Base-by-base conservation (phyloP, 768 basidiomycete genomes). In the Leccinum incarnatum region DNA sequence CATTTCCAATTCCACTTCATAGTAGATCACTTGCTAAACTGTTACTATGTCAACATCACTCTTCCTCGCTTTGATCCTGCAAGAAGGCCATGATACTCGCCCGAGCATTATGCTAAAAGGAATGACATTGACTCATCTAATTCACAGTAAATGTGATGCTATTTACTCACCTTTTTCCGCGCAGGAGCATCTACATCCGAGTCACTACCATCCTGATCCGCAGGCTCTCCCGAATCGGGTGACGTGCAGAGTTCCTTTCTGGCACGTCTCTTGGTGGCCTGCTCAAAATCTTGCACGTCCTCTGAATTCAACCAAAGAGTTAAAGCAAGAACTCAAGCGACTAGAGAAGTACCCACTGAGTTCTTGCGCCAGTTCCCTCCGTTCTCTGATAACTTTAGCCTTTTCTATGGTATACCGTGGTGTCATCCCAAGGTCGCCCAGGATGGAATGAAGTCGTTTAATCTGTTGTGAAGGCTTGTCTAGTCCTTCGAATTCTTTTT, bases 361-460 rank as follows among this genome's bases (percentile, higher is more conserved):
- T 67, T 95, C 92, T 59, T 91, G 78, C 23, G 83, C 87, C 6
- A 93, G 69, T 69, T 95, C 95, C 48, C 92, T 78, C 67, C 83
- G 83, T 70, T 78, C 83, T 60, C 81, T 88, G 64, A 95, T 88
- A 3, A 77, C 75, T 64, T 83, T 90, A 4, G 93, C 94, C 73
- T 95, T 88, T 54, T 91, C 92, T 66, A 92, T 65, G 60, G 84
- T 93, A 67, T 86, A 76, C 23, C 87, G 81, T 1, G 90, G 89
- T 0, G 77, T 82, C 91, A 95, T 95, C 1, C 93, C 93, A 30
- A 94, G 78, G 4, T 86, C 88, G 25, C 76, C 67, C 8, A 94
- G 77, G 12, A 89, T 86, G 57, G 81, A 76, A 56, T 82, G 84
- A 34, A 93, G 77, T 42, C 81, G 84, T 53, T 75, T 74, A 32